phyloP scores from a whole-genome alignment of 352 stramenopile genomes.

The Phytopythium helicoides region DNA sequence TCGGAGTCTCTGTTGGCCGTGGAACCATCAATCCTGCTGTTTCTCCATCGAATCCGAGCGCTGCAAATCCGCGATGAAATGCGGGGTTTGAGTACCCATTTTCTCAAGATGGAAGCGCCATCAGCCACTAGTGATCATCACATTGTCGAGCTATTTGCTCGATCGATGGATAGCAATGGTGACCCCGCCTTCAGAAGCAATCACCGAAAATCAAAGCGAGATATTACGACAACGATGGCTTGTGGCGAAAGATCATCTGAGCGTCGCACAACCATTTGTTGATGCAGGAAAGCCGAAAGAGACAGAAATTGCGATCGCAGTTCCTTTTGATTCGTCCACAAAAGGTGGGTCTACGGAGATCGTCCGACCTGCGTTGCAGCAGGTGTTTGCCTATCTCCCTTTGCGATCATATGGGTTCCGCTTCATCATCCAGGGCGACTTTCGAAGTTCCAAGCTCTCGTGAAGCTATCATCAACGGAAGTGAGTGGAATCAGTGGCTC shows the following conservation, averaged over 20 bases:
- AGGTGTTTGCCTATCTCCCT: slow-evolving; percentile 84
- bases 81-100: slow-evolving; percentile 27
- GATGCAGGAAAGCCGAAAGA: slow-evolving; percentile 9
- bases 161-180: slow-evolving; percentile 11
- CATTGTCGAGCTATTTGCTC: slow-evolving; percentile 39
- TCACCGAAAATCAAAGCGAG: not conserved
- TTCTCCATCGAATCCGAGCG: slow-evolving; percentile 67
- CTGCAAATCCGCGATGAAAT: slow-evolving; percentile 51
- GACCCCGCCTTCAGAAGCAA: not conserved
- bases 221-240: slow-evolving; percentile 56
- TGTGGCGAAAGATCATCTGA: slow-evolving; percentile 44
- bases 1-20: slow-evolving; percentile 61
- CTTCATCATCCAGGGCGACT: slow-evolving; percentile 87
- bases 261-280: slow-evolving; percentile 1
- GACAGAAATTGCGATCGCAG: slow-evolving; percentile 58
- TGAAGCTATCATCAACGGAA: slow-evolving; percentile 79
- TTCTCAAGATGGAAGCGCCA: slow-evolving; percentile 42
- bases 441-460: slow-evolving; percentile 84
- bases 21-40: slow-evolving; percentile 79
- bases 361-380: slow-evolving; percentile 47
- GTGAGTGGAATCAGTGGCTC: slow-evolving; percentile 89
- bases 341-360: slow-evolving; percentile 11
- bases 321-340: slow-evolving; percentile 20
- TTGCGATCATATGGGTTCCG: slow-evolving; percentile 79
- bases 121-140: slow-evolving; percentile 9